Evolutionary conservation across 805 yeast genomes (phyloP).

Genomic region (Saccharomycodes ludwigii): DNA sequence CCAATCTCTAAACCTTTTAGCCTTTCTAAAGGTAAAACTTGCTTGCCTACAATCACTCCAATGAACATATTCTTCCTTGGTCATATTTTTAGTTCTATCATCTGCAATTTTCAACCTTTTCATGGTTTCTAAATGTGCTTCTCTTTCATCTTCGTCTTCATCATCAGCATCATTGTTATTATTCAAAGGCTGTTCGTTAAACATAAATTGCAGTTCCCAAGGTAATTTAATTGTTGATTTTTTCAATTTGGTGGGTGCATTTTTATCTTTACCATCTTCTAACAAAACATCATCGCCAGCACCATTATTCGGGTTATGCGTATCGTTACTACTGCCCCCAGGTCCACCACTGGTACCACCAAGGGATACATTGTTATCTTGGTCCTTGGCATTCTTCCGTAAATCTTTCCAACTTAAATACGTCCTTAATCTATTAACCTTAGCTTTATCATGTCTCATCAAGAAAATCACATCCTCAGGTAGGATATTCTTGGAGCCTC

Average conservation of each 20-base stretch:
- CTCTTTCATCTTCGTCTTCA: constrained; percentile 80
- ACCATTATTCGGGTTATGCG: constrained; percentile 12
- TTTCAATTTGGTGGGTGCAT: constrained; percentile 47
- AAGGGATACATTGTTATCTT: constrained; percentile 35
- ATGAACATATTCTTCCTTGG: constrained; percentile 93
- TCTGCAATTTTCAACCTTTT: constrained; percentile 86
- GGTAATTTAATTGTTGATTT: constrained; percentile 77
- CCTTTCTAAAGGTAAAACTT: constrained; percentile 86
- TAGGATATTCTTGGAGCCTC: constrained; percentile 76
- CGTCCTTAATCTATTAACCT: constrained; percentile 81
- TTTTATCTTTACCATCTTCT: constrained; percentile 18
- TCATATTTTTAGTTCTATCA: constrained; percentile 86
- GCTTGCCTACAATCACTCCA: constrained; percentile 99
- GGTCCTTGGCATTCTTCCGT: constrained; percentile 66
- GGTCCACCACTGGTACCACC: constrained; percentile 43
- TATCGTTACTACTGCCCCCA: constrained; percentile 27
- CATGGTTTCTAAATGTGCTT: constrained; percentile 78
- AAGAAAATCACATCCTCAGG: constrained; percentile 91
- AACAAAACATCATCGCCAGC: constrained; percentile 24
- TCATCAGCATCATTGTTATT: constrained; percentile 52
- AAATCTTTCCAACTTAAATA: constrained; percentile 96
- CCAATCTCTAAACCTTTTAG: constrained; percentile 94
- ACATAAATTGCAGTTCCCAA: constrained; percentile 94
- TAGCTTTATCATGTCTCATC: constrained; percentile 87
- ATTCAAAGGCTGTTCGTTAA: constrained; percentile 76